These are phyloP conservation scores for Globisporangium paroecandrum DNA, from an alignment of 352 stramenopile species.

Conservation along the genomic window DNA sequence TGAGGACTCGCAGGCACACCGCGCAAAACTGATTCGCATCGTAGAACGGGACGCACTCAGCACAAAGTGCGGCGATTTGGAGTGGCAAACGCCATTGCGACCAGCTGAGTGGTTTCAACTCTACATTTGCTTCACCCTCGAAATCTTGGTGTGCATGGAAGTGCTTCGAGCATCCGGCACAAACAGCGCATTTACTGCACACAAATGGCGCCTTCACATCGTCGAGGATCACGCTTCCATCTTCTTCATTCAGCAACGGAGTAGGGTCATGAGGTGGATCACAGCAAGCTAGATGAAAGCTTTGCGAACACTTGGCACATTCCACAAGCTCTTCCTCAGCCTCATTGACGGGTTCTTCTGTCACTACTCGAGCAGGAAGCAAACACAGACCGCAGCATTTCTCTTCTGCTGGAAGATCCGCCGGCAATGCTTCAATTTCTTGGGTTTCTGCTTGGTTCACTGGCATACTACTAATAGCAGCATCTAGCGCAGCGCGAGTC, in stretches of 20 bases:
- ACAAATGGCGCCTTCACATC: conserved; percentile 71
- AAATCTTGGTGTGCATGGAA: conserved; percentile 2
- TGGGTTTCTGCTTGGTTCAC: neutral
- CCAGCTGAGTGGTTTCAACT: conserved; percentile 28
- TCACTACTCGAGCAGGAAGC: conserved; percentile 14
- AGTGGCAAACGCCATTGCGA: conserved; percentile 73
- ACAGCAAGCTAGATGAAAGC: conserved; percentile 72
- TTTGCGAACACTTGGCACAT: conserved; percentile 49
- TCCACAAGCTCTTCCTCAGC: conserved; percentile 39
- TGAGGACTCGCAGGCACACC: conserved; percentile 58
- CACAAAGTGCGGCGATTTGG: conserved; percentile 57
- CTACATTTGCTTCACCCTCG: conserved; percentile 1
- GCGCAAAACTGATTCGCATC: conserved; percentile 65
- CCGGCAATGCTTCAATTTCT: neutral
- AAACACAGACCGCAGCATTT: conserved; percentile 23
- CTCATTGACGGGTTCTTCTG: neutral
- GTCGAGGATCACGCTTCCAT: conserved; percentile 49
- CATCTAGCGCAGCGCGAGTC: conserved; percentile 13
- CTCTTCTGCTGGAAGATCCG: conserved; percentile 3
- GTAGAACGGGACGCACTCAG: conserved; percentile 60
- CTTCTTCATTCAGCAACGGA: conserved; percentile 52
- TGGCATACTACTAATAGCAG: conserved; percentile 9
- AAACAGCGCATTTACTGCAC: conserved; percentile 59
- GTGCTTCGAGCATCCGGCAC: conserved; percentile 46
- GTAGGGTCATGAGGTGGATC: conserved; percentile 65